Base-by-base conservation (phyloP, 441 rosid genomes). In the Populus hybrid region DNA sequence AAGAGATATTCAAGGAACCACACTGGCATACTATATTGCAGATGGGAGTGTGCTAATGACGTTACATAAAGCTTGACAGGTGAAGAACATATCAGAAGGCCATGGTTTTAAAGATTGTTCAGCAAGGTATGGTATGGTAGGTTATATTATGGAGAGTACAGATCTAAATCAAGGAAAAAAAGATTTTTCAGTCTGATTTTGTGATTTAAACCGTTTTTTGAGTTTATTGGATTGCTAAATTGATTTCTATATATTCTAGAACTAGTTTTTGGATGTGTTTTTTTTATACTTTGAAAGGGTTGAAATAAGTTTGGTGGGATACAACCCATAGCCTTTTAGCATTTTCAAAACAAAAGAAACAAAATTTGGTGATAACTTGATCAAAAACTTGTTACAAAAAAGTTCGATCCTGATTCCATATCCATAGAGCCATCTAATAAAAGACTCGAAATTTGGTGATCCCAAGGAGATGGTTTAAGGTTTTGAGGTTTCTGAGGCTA, bases 401-500 rank as follows among this genome's bases (percentile, higher is more conserved):
- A 77, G 24, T 87, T 87, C 1, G 90, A 77, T 81, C 89, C 88
- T 14, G 87, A 80, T 81, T 93, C 98, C 97, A 93, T 90, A 18
- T 81, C n/a, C 21, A 78, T 66, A 11, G 94, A 92, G 65, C 90
- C 89, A 79, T 90, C 94, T 53, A 93, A 61, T 4, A 21, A 79
- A 73, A 93, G 90, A 78, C 81, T 74, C 73, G 87, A 78, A 67
- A 92, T 87, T 78, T 85, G 90, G 76, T 71, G 79, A 67, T 90
- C 88, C 98, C 97, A 92, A n/a, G 95, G 97, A 71, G 94, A 94
- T 1, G 85, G 91, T 34, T 81, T 76, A 53, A 86, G 84, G 83
- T 80, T 81, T 38, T 76, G 82, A 72, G 74, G 20, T n/a, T 65
- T 79, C 77, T 66, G 85, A 83, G 75, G 86, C 88, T 32, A 92